Percentiles rank a stretch among this genome's conserved stretches.
phyloP scores from a whole-genome alignment of 441 rosid genomes.

The Erodium trifolium region DNA sequence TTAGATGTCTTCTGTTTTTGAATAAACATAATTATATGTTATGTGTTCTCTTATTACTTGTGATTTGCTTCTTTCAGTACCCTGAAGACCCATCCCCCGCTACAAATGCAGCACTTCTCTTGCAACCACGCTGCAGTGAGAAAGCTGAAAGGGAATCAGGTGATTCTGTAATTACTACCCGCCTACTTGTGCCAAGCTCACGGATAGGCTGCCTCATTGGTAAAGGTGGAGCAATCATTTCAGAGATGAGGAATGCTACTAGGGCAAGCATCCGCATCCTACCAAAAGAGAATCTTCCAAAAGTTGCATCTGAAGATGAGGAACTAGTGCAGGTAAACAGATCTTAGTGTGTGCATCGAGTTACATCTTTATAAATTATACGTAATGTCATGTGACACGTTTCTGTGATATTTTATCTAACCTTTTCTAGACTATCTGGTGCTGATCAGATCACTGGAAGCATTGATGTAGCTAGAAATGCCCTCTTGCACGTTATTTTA shows the following conservation, averaged over 20 bases:
- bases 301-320: constrained; percentile 81
- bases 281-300: constrained; percentile 89
- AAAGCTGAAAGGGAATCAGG: constrained; percentile 93
- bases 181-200: constrained; percentile 85
- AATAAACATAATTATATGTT: neutral
- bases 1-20: neutral
- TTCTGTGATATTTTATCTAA: neutral
- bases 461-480: constrained; percentile 90
- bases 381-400: neutral
- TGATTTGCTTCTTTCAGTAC: constrained; percentile 31
- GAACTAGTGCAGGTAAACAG: constrained; percentile 85
- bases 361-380: constrained; percentile 4
- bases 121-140: constrained; percentile 92
- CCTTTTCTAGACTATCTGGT: constrained; percentile 9
- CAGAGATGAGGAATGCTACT: constrained; percentile 81
- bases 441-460: constrained; percentile 73
- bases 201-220: constrained; percentile 96
- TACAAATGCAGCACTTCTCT: constrained; percentile 78
- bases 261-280: constrained; percentile 89
- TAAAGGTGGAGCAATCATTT: constrained; percentile 81
- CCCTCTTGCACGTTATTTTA: constrained; percentile 68
- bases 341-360: neutral
- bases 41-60: constrained; percentile 8
- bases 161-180: constrained; percentile 67
- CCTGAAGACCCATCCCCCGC: constrained; percentile 79